Base-by-base conservation (phyloP, 2,329 filamentous ascomycete species). In the Exophiala bonariae region DNA sequence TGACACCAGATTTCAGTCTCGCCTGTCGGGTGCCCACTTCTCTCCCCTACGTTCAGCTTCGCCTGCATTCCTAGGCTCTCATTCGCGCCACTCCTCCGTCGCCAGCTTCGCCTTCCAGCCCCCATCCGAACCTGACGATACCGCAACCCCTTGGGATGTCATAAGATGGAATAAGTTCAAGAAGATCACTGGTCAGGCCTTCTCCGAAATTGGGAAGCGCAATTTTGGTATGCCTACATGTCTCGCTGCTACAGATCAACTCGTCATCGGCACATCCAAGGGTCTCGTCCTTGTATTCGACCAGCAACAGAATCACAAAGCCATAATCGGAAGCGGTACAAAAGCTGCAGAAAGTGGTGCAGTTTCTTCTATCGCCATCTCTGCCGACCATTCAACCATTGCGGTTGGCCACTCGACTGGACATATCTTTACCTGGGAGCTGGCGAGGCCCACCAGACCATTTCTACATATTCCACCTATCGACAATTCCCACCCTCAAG, bases 371-470 rank as follows among this genome's bases (percentile, higher is more conserved):
- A 75, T 99, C 49, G 89, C 93, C 4, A 83, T 97, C 48, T 96
- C 93, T 20, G 91, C 92, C 14, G 93, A 99, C 63, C 90, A 97
- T 66, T 87, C 88, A 2, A 96, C 92, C 1, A 79, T 99, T 56
- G 93, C 89, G 26, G 89, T 85, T 30, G 93, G 93, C 3, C 92
- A 99, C 77, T 85, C 83, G 1, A 89, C 86, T 59, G 95, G 93
- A 3, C 85, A 84, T 63, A 96, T 99, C 43, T 97, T 96, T 63
- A 99, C 92, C 0, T 99, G 95, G 95, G 95, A 99, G 65, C 86
- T 92, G 10, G 80, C 81, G 32, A 81, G 87, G 47, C 80, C 87
- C n/a, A 83, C 89, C 3, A 81, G 87, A 23, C 93, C 92, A 0
- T 99, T 99, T 65, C 78, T 99, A 23, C 83, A 89, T 41, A 91